A percentile compares a stretch with the other conserved stretches of the same genome.
These are phyloP conservation scores for Amanita exitialis DNA, from an alignment of 768 basidiomycete species.

Conservation along the genomic window DNA sequence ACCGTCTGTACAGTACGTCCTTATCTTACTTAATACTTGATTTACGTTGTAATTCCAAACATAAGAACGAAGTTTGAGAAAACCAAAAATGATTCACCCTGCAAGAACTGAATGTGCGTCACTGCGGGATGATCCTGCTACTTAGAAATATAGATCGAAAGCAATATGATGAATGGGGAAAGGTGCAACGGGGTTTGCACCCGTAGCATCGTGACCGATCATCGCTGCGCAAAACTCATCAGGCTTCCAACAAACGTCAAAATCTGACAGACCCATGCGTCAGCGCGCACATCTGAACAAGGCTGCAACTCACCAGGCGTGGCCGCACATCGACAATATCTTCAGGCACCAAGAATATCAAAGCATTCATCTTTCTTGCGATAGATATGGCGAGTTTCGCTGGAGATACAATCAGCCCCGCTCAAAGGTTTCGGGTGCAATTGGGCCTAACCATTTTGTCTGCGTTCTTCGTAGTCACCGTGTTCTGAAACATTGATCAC, in stretches of 20 bases:
- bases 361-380: slow-evolving; percentile 92
- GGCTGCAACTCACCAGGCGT: slow-evolving; percentile 54
- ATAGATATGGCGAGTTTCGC: slow-evolving; percentile 98
- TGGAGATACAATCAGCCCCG: slow-evolving; percentile 18
- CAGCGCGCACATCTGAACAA: neutral
- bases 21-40: no score
- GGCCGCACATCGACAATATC: slow-evolving; percentile 94
- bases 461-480: slow-evolving; percentile 77
- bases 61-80: no score
- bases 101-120: neutral
- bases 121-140: no score
- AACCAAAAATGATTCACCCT: no score
- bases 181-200: no score
- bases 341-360: slow-evolving; percentile 96
- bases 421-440: neutral
- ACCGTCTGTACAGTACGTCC: no score
- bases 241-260: slow-evolving; percentile 93
- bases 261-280: slow-evolving; percentile 40
- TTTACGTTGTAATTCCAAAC: no score
- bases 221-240: slow-evolving; percentile 57
- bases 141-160: no score
- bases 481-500: slow-evolving; percentile 50
- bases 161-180: no score
- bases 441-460: slow-evolving; percentile 73
- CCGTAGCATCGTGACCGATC: neutral